Conservation (phyloP, 228 moss, liverwort and hornwort species). For the Sphagnum fallax region DNA sequence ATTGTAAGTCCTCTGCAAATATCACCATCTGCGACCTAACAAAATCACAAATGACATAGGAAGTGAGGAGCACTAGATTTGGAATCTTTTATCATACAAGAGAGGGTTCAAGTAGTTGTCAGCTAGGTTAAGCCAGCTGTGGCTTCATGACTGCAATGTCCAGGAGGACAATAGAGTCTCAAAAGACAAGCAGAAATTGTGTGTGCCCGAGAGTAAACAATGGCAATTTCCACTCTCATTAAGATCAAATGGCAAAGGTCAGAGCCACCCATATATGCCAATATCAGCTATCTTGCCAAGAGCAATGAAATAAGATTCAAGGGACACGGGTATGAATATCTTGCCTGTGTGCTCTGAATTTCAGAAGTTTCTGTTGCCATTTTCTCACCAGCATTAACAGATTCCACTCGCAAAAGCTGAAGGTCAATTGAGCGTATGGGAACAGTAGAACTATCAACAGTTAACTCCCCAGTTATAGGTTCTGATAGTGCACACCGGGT, state of each 20-base stretch:
- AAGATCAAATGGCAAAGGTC: too few species aligned
- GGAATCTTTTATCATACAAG: too few species aligned
- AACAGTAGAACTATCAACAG: constrained; percentile 78
- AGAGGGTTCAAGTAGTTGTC: too few species aligned
- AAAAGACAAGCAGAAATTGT: too few species aligned
- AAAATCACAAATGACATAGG: not conserved
- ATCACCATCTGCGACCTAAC: constrained; percentile 92
- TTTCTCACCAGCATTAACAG: constrained; percentile 78
- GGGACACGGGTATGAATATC: not conserved
- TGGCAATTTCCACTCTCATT: not conserved
- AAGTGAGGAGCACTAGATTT: not conserved
- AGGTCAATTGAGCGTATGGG: constrained; percentile 82
- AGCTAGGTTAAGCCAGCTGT: too few species aligned
- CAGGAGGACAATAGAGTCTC: too few species aligned
- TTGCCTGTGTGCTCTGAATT: constrained; percentile 89
- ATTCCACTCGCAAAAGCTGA: constrained; percentile 92
- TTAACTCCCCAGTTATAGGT: constrained; percentile 79
- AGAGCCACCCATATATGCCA: too few species aligned
- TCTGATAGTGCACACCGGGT: constrained; percentile 83
- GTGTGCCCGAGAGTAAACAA: not conserved
- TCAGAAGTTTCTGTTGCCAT: constrained; percentile 96
- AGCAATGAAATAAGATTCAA: too few species aligned
- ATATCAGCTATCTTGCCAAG: too few species aligned
- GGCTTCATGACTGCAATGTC: too few species aligned
- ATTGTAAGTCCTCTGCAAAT: constrained; percentile 71